Conservation (phyloP, 1,284 basidiomycete genomes). For the Moesziomyces sp. region DNA sequence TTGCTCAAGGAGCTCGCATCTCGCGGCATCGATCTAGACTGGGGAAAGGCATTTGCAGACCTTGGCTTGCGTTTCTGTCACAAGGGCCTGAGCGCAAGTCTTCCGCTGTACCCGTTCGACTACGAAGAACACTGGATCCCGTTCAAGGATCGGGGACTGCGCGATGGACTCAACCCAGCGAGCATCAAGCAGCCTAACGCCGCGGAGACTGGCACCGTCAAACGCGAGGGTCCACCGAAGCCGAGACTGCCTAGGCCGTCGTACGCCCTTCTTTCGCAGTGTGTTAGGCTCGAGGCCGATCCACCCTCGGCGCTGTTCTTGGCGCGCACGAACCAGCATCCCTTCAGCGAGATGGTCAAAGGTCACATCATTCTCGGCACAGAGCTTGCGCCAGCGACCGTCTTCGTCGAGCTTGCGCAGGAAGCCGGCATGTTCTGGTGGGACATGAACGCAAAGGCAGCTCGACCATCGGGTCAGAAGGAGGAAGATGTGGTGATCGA, state of each 20-base stretch:
- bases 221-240: background rate
- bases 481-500: slow-evolving; percentile 40
- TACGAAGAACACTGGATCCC: slow-evolving; percentile 42
- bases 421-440: slow-evolving; percentile 48
- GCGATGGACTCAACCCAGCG: slow-evolving; percentile 29
- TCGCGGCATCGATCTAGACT: slow-evolving; percentile 21
- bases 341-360: slow-evolving; percentile 44
- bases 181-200: background rate
- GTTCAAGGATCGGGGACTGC: slow-evolving; percentile 46
- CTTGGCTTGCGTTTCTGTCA: slow-evolving; percentile 22
- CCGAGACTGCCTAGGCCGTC: slow-evolving; percentile 14
- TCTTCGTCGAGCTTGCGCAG: slow-evolving; percentile 50
- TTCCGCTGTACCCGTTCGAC: slow-evolving; percentile 50
- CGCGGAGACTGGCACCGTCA: background rate
- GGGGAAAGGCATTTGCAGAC: slow-evolving; percentile 26
- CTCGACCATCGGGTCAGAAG: background rate
- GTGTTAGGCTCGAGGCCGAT: slow-evolving; percentile 19
- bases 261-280: slow-evolving; percentile 25
- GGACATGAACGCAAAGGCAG: slow-evolving; percentile 10
- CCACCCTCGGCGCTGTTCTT: slow-evolving; percentile 29
- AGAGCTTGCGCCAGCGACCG: slow-evolving; percentile 37
- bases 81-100: slow-evolving; percentile 14
- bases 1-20: slow-evolving; percentile 34
- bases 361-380: slow-evolving; percentile 47
- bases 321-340: slow-evolving; percentile 24